Conservation (phyloP, 768 basidiomycete species). For the Russula griseocarnosa region DNA sequence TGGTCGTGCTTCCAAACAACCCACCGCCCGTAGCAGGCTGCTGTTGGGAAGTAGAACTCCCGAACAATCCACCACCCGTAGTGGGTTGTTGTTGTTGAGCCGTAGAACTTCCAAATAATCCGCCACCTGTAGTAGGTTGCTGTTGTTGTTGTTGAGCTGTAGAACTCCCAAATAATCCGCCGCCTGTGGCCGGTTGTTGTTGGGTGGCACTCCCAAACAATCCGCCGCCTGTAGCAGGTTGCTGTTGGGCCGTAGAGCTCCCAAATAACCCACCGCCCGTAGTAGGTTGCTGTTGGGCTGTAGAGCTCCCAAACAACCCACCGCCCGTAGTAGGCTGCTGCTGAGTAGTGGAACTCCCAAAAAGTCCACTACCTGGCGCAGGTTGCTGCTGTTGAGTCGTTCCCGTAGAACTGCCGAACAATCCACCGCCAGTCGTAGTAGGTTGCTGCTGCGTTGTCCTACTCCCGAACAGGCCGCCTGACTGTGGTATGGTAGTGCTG, state of each 20-base stretch:
- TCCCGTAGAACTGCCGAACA: too few relatives aligned
- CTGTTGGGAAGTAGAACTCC: background rate
- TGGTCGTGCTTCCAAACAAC: conserved; percentile 29
- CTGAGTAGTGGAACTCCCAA: conserved; percentile 6
- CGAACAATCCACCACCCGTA: background rate
- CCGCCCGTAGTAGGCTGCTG: conserved; percentile 26
- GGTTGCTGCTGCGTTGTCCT: too few relatives aligned
- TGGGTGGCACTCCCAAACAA: background rate
- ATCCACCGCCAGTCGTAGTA: too few relatives aligned
- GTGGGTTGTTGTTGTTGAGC: conserved; percentile 6
- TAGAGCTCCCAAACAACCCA: conserved; percentile 27
- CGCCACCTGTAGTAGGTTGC: conserved; percentile 8
- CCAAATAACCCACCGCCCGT: conserved; percentile 31
- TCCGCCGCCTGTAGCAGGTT: background rate
- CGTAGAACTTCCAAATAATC: background rate
- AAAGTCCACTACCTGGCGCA: conserved; percentile 29
- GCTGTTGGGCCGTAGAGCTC: conserved; percentile 20
- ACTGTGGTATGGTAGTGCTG: conserved; percentile 24
- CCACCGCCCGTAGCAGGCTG: conserved; percentile 18
- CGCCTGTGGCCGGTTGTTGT: conserved; percentile 16
- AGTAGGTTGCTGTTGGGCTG: conserved; percentile 6
- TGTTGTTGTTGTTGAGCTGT: conserved; percentile 11
- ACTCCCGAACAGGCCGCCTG: too few relatives aligned
- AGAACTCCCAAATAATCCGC: background rate
- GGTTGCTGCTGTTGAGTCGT: too few relatives aligned